Percentiles rank a stretch among this genome's conserved stretches.
Conservation (phyloP, 2,329 filamentous ascomycete genomes). For the Diaporthe aspalathi region DNA sequence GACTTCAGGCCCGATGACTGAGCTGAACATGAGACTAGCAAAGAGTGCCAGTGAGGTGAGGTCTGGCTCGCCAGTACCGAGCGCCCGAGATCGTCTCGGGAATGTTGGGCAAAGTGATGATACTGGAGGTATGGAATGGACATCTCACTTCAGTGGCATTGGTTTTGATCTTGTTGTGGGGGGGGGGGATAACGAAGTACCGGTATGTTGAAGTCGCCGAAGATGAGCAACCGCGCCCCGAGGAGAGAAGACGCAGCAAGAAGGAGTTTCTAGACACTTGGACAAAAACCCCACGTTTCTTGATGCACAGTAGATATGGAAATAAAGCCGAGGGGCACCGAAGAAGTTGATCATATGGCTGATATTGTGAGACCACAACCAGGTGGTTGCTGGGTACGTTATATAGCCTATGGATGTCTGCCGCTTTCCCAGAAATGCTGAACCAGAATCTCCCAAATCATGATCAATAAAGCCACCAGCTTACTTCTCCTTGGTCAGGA, state of each 20-base stretch:
- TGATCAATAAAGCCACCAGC: neutral
- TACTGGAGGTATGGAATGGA: neutral
- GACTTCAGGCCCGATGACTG: neutral
- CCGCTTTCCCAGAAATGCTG: slow-evolving; percentile 10
- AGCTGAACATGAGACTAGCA: neutral
- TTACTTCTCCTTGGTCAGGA: slow-evolving; percentile 27
- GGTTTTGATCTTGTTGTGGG: neutral
- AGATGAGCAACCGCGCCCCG: neutral
- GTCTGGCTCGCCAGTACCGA: neutral
- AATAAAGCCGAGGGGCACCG: neutral
- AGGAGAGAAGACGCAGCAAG: neutral
- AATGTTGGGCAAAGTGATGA: neutral
- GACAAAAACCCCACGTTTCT: neutral
- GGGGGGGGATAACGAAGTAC: neutral
- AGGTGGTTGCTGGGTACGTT: neutral
- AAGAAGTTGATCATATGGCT: neutral
- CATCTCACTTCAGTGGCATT: neutral
- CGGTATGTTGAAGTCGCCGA: neutral
- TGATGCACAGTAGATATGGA: neutral
- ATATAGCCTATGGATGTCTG: neutral
- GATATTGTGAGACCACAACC: neutral
- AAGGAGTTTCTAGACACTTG: neutral
- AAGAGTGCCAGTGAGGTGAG: neutral
- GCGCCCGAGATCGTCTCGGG: too few species aligned
- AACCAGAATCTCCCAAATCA: neutral